phyloP scores from a whole-genome alignment of 2,329 filamentous ascomycete species.

The Fusarium metavorans region DNA sequence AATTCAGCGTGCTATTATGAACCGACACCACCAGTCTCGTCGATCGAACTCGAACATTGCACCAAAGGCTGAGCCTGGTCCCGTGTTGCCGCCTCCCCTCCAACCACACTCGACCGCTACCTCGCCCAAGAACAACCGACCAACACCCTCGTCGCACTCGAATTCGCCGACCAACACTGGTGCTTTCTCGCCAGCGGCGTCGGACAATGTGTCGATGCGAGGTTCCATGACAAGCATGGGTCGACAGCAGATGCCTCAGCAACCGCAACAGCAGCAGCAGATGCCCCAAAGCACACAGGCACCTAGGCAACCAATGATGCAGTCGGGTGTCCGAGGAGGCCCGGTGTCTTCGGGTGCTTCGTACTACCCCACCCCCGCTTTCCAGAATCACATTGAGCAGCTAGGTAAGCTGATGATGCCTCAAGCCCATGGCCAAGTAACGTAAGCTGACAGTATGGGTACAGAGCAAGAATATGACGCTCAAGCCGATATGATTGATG shows the following conservation, averaged over 20 bases:
- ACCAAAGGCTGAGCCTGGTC: conserved; percentile 75
- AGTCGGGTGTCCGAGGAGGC: conserved; percentile 50
- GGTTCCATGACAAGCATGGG: conserved; percentile 50
- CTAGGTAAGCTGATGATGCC: conserved; percentile 81
- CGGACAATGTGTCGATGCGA: conserved; percentile 62
- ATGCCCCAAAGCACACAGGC: conserved; percentile 42
- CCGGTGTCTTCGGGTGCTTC: conserved; percentile 57
- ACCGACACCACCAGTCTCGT: conserved; percentile 81
- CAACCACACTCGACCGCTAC: conserved; percentile 67
- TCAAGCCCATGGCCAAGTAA: conserved; percentile 62
- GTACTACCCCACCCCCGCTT: conserved; percentile 85
- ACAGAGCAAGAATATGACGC: conserved; percentile 98
- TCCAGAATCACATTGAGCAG: conserved; percentile 95
- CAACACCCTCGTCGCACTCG: conserved; percentile 83
- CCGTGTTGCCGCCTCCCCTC: conserved; percentile 59
- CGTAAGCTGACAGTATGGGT: conserved; percentile 73
- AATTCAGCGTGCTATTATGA: conserved; percentile 84
- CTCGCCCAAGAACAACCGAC: conserved; percentile 79
- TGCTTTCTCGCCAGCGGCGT: conserved; percentile 57
- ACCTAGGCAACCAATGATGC: conserved; percentile 51
- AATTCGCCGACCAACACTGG: conserved; percentile 66
- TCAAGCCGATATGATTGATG: conserved; percentile 88
- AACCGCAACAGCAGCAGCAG: conserved; percentile 38
- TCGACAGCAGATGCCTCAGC: conserved; percentile 48
- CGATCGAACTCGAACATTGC: conserved; percentile 80